Percentiles rank a stretch among this genome's conserved stretches.
Conservation (phyloP, 805 yeast genomes). For the Ogataea allantospora region DNA sequence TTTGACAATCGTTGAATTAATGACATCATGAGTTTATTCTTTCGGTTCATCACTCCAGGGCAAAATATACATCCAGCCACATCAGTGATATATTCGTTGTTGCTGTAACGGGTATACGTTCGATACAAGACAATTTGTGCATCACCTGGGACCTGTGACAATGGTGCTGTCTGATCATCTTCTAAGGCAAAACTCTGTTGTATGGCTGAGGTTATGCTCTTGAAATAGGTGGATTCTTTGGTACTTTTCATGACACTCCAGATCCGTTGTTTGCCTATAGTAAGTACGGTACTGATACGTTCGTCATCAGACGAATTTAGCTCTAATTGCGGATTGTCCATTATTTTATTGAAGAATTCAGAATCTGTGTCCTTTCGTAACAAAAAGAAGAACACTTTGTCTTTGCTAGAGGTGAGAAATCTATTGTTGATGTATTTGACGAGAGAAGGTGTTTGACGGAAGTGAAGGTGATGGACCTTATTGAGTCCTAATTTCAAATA, state of each 20-base stretch:
- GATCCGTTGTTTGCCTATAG: constrained; percentile 39
- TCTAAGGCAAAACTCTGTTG: constrained; percentile 23
- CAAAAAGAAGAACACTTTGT: constrained; percentile 29
- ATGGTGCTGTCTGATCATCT: constrained; percentile 9
- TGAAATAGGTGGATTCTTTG: constrained; percentile 47
- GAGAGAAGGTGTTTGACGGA: constrained; percentile 3
- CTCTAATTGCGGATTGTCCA: constrained; percentile 12
- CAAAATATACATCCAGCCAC: constrained; percentile 71
- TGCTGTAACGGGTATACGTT: constrained; percentile 45
- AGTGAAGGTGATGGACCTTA: constrained; percentile 6
- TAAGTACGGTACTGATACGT: constrained; percentile 21
- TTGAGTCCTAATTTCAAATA: constrained; percentile 16
- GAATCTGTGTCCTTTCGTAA: constrained; percentile 21
- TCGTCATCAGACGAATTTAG: constrained; percentile 18
- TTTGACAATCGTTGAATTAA: constrained; percentile 67
- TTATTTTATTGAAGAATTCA: constrained; percentile 14
- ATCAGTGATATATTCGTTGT: constrained; percentile 48
- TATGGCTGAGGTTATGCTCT: constrained; percentile 43
- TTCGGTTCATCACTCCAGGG: constrained; percentile 69
- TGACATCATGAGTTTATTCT: constrained; percentile 65
- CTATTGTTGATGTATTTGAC: constrained; percentile 15
- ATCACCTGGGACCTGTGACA: constrained; percentile 45
- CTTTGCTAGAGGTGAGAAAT: constrained; percentile 23
- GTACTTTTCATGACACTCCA: constrained; percentile 49
- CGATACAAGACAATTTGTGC: constrained; percentile 62